Conservation (phyloP, 208 protist genomes). For the Crithidia thermophila region DNA sequence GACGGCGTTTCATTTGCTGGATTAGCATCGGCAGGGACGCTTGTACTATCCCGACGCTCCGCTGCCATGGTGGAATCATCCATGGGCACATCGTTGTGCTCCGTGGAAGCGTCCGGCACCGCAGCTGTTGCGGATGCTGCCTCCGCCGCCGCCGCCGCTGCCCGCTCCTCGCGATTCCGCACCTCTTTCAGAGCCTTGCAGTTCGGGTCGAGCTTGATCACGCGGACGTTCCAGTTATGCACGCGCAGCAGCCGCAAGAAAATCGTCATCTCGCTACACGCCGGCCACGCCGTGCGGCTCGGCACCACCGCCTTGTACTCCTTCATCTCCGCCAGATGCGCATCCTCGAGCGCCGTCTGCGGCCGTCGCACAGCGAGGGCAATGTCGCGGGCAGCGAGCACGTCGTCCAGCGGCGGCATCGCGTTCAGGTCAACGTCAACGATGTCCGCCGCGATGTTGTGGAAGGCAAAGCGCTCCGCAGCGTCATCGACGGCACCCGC, state of each 20-base stretch:
- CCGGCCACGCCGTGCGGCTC: slow-evolving; percentile 21
- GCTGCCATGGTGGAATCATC: too few species aligned
- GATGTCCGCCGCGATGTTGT: slow-evolving; percentile 51
- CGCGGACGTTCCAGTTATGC: slow-evolving; percentile 77
- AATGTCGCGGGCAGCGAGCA: slow-evolving; percentile 52
- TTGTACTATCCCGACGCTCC: too few species aligned
- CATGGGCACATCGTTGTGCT: neutral
- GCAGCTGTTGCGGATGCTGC: neutral
- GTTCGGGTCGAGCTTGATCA: slow-evolving; percentile 28
- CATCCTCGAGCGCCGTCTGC: slow-evolving; percentile 47
- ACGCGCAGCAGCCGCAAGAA: slow-evolving; percentile 80
- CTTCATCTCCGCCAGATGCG: slow-evolving; percentile 57
- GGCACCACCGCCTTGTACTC: slow-evolving; percentile 52
- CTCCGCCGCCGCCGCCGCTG: neutral
- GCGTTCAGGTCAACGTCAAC: slow-evolving; percentile 70
- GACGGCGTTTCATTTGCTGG: too few species aligned
- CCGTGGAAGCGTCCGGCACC: neutral
- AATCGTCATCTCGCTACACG: slow-evolving; percentile 66
- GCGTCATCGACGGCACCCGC: slow-evolving; percentile 40
- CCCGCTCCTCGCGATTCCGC: slow-evolving; percentile 34
- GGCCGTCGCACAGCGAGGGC: slow-evolving; percentile 39
- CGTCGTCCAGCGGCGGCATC: slow-evolving; percentile 57
- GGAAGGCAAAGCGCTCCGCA: slow-evolving; percentile 44
- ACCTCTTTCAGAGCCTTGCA: slow-evolving; percentile 40
- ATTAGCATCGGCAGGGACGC: too few species aligned